Percentiles rank a stretch among this genome's conserved stretches.
Evolutionary conservation across 2,329 filamentous ascomycete genomes (phyloP).

Genomic region (Metarhizium rileyi): DNA sequence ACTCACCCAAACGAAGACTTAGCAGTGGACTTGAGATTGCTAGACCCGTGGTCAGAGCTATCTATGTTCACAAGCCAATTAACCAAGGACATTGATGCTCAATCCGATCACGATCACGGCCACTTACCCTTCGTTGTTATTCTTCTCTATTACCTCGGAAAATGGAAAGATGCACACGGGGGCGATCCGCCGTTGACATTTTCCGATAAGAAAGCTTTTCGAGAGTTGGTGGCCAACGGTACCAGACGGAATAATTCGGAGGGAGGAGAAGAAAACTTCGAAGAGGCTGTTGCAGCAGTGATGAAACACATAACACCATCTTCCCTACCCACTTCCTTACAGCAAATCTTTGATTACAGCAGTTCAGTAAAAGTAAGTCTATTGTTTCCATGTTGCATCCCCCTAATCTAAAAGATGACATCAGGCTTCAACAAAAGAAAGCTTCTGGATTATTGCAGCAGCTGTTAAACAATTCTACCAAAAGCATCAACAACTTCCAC

Average conservation of each 20-base stretch:
- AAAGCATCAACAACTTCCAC: slow-evolving; percentile 62
- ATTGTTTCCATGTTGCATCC: not conserved
- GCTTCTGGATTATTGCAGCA: slow-evolving; percentile 83
- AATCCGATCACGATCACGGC: slow-evolving; percentile 75
- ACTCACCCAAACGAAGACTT: slow-evolving; percentile 86
- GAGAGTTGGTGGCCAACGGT: slow-evolving; percentile 55
- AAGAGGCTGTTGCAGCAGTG: slow-evolving; percentile 81
- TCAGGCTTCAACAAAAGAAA: slow-evolving; percentile 21
- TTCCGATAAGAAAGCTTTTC: slow-evolving; percentile 78
- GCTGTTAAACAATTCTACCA: slow-evolving; percentile 71
- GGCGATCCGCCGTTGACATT: slow-evolving; percentile 64
- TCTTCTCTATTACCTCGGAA: slow-evolving; percentile 68
- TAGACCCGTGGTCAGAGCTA: slow-evolving; percentile 81
- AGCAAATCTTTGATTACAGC: slow-evolving; percentile 67
- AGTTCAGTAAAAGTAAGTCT: slow-evolving; percentile 40
- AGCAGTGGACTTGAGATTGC: slow-evolving; percentile 73
- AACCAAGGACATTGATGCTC: slow-evolving; percentile 56
- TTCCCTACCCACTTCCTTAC: slow-evolving; percentile 57
- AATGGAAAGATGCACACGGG: slow-evolving; percentile 66
- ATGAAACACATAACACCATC: slow-evolving; percentile 73
- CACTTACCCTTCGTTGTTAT: slow-evolving; percentile 84
- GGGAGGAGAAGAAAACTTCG: slow-evolving; percentile 92
- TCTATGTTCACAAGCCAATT: slow-evolving; percentile 54
- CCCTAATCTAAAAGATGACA: not conserved
- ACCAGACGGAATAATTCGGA: slow-evolving; percentile 66